phyloP scores from a whole-genome alignment of 1,284 basidiomycete species.

The Trametes versicolor region DNA sequence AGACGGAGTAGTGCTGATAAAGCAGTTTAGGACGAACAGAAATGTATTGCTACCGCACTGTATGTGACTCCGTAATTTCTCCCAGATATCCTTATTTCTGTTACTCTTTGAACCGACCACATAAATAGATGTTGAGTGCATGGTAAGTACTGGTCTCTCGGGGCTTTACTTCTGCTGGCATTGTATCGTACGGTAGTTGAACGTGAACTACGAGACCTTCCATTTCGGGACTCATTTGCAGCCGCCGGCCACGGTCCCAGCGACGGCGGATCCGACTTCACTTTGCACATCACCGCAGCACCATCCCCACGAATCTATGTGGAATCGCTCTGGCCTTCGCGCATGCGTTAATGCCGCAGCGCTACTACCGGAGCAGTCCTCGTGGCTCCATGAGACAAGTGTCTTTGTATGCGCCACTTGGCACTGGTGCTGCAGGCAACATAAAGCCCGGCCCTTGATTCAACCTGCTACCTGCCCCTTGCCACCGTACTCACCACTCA shows the following conservation, averaged over 20 bases:
- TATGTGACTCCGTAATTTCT: neutral
- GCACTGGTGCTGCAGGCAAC: neutral
- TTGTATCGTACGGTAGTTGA: too few species aligned
- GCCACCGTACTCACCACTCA: too few species aligned
- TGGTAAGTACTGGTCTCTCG: too few species aligned
- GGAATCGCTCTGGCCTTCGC: too few species aligned
- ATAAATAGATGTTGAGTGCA: too few species aligned
- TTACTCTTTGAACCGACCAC: too few species aligned
- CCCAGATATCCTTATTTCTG: constrained; percentile 12
- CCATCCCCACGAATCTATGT: neutral
- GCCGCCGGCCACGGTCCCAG: neutral
- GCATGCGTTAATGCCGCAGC: neutral
- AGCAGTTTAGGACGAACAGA: neutral
- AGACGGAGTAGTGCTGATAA: constrained; percentile 55
- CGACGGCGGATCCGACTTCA: neutral
- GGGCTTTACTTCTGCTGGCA: too few species aligned
- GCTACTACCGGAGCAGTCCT: neutral
- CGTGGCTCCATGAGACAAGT: neutral
- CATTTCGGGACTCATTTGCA: neutral
- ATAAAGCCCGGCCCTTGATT: neutral
- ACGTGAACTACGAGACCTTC: constrained; percentile 6
- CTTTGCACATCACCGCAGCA: neutral
- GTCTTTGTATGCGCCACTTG: neutral
- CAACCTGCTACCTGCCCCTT: neutral
- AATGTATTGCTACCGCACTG: constrained; percentile 9